Base-by-base conservation (phyloP, 2,329 filamentous ascomycete species). In the Lithohypha guttulata region DNA sequence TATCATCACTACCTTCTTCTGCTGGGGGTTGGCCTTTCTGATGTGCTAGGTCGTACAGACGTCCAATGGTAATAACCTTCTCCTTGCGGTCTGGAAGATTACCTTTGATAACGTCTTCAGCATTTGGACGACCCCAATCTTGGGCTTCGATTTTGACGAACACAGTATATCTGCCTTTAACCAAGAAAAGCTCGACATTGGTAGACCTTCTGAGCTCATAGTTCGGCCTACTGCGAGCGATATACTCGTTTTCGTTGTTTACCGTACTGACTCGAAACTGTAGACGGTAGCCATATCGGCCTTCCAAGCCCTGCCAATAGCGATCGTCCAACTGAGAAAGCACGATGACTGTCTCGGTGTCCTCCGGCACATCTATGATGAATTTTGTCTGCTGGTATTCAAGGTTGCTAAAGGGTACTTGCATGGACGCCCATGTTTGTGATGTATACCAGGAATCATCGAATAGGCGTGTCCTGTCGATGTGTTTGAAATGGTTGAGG, bases 131-230 rank as follows among this genome's bases (percentile, higher is more conserved):
- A 18, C 68, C 55, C 7, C 61, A 52, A n/a, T 79, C 73, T 13
- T 69, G 70, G 2, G 81, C 81, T 6, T 78, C 77, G 42, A 91
- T 71, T 55, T 83, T 85, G 57, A 89, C 71, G 15, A 84, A 68
- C 3, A 93, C 75, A 5, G 74, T 75, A 59, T 93, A 93, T 29
- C 72, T 75, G 8, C 84, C 84, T 0, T 79, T 71, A 14, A 83
- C 76, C 18, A 93, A 73, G 23, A 79, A 69, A 6, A 91, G 68
- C 56, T 91, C 84, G 1, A 82, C 77, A 35, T 80, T 86, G 26
- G 86, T 79, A 1, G 80, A 83, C 5, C 84, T 77, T 15, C 68
- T 75, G 73, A 85, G 83, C 57, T 65, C 66, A 43, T 72, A 71
- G 22, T 65, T 69, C 6, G 60, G 66, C 33, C 70, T 69, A 48